phyloP scores from a whole-genome alignment of 148 eudicot species.

The Camellia sinensis region DNA sequence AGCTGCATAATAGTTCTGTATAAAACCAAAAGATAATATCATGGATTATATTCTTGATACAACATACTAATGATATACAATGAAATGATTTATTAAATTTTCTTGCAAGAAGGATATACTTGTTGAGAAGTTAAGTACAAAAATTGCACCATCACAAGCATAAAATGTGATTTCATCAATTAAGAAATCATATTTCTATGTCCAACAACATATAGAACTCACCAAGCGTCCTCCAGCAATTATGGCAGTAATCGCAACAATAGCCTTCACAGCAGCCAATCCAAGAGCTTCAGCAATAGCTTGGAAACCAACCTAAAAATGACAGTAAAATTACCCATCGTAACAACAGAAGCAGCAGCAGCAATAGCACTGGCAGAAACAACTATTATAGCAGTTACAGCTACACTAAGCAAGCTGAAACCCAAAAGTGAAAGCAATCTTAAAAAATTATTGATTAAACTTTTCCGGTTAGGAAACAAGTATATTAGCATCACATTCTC shows the following conservation, averaged over 20 bases:
- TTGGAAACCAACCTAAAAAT: slow-evolving; percentile 78
- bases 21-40: neutral
- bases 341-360: slow-evolving; percentile 13
- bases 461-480: too few relatives aligned
- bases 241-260: slow-evolving; percentile 90
- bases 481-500: too few relatives aligned
- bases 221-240: slow-evolving; percentile 99
- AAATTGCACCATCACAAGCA: slow-evolving; percentile 1
- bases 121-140: neutral
- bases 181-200: neutral
- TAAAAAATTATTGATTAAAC: too few relatives aligned
- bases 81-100: neutral
- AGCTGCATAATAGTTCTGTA: too few relatives aligned
- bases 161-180: slow-evolving; percentile 3
- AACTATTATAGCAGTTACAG: neutral
- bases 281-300: slow-evolving; percentile 99
- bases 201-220: slow-evolving; percentile 20
- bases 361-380: slow-evolving; percentile 10
- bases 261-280: slow-evolving; percentile 93
- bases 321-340: slow-evolving; percentile 3
- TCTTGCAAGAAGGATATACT: neutral
- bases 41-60: neutral
- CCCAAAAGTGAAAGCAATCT: too few relatives aligned
- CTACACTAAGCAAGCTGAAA: neutral
- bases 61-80: neutral